These are phyloP conservation scores for Trichoderma semiorbis DNA, from an alignment of 2,329 filamentous ascomycete genomes.

Conservation along the genomic window DNA sequence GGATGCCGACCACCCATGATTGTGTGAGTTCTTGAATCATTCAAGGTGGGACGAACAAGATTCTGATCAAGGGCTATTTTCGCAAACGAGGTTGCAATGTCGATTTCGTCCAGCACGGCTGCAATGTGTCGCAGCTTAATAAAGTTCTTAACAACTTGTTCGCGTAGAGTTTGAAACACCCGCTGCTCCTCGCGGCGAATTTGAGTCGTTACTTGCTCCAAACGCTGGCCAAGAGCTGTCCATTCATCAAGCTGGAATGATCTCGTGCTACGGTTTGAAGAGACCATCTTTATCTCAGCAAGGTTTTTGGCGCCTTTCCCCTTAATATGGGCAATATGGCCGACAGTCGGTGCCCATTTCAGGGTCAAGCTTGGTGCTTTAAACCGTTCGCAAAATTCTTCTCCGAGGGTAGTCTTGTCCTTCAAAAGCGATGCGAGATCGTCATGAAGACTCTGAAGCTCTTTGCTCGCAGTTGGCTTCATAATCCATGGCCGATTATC, in stretches of 20 bases:
- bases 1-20: constrained; percentile 87
- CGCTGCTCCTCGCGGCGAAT: constrained; percentile 82
- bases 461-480: constrained; percentile 64
- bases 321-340: constrained; percentile 87
- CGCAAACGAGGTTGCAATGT: constrained; percentile 85
- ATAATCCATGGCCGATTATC: constrained; percentile 62
- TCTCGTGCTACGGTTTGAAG: constrained; percentile 76
- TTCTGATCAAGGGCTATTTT: constrained; percentile 70
- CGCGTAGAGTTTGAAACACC: constrained; percentile 72
- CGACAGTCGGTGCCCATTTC: constrained; percentile 81
- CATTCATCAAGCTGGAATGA: constrained; percentile 83
- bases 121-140: constrained; percentile 86
- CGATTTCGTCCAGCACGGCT: constrained; percentile 86
- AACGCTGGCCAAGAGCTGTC: constrained; percentile 72
- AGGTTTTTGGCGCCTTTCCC: constrained; percentile 63
- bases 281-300: constrained; percentile 48
- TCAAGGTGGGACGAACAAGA: constrained; percentile 71
- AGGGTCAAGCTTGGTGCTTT: constrained; percentile 66
- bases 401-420: constrained; percentile 59
- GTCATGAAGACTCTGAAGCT: constrained; percentile 64
- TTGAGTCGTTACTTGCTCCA: constrained; percentile 73
- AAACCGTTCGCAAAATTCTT: constrained; percentile 59
- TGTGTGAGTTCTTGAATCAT: constrained; percentile 61
- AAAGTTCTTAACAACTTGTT: constrained; percentile 74
- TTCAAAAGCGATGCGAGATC: constrained; percentile 58